phyloP scores from a whole-genome alignment of 192 early-diverging fungal species.

The Spinellus fusiger region DNA sequence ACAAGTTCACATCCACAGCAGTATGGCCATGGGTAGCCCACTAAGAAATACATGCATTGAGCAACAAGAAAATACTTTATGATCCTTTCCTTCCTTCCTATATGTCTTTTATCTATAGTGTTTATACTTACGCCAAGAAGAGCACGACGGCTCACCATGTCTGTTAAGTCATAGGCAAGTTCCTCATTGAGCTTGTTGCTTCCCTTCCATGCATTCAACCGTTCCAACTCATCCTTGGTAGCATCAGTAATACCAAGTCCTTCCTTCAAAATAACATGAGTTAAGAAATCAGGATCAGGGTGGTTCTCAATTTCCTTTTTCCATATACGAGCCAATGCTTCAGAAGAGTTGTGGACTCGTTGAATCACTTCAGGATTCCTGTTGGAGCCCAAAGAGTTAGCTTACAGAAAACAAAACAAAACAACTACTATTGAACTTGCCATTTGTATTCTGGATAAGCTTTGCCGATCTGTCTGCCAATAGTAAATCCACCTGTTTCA shows the following conservation, averaged over 20 bases:
- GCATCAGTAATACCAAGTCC: constrained; percentile 72
- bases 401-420: not conserved
- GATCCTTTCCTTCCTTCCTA: not conserved
- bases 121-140: constrained; percentile 45
- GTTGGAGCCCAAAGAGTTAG: not conserved
- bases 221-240: constrained; percentile 56
- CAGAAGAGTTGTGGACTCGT: constrained; percentile 63
- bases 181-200: constrained; percentile 13
- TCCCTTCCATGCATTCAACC: constrained; percentile 33
- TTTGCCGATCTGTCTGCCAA: constrained; percentile 29
- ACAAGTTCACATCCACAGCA: constrained; percentile 87
- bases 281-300: not conserved
- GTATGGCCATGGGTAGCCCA: constrained; percentile 92
- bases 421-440: constrained; percentile 17
- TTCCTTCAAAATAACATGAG: constrained; percentile 56
- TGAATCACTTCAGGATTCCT: constrained; percentile 69
- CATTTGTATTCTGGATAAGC: constrained; percentile 47
- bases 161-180: constrained; percentile 41
- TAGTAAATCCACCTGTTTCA: constrained; percentile 55
- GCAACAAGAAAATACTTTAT: constrained; percentile 4
- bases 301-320: not conserved
- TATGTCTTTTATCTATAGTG: not conserved
- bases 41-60: constrained; percentile 15
- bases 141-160: constrained; percentile 50
- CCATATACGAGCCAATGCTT: constrained; percentile 20